phyloP scores from a whole-genome alignment of 139 green algal species.

The Prasinococcaceae sp. region DNA sequence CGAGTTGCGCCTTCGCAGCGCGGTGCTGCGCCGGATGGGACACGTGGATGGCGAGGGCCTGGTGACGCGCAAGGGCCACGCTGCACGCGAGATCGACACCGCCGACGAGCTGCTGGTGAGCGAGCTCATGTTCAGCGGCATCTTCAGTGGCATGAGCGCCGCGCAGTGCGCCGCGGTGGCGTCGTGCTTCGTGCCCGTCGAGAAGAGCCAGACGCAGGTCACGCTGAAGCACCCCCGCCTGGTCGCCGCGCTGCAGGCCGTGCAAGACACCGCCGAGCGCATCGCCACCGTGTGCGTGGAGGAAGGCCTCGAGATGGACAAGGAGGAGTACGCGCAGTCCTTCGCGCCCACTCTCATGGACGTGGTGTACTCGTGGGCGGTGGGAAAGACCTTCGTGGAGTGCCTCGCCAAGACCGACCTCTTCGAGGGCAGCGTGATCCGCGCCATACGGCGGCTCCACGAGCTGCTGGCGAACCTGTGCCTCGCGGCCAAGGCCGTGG shows the following conservation, averaged over 20 bases:
- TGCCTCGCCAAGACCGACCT: constrained; percentile 61
- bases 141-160: constrained; percentile 36
- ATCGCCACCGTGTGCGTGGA: constrained; percentile 40
- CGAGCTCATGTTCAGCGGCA: constrained; percentile 68
- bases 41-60: constrained; percentile 53
- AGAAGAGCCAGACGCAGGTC: constrained; percentile 49
- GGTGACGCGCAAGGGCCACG: constrained; percentile 48
- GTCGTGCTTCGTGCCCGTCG: constrained; percentile 48
- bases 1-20: constrained; percentile 18
- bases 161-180: constrained; percentile 48
- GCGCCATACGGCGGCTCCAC: constrained; percentile 64
- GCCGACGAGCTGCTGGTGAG: constrained; percentile 63
- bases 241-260: constrained; percentile 36
- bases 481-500: constrained; percentile 44
- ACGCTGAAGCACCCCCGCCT: constrained; percentile 24
- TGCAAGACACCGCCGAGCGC: constrained; percentile 48
- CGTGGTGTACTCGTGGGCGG: constrained; percentile 61
- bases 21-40: constrained; percentile 68
- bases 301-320: constrained; percentile 30
- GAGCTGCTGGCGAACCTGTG: constrained; percentile 48
- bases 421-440: constrained; percentile 85
- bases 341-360: constrained; percentile 66
- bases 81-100: constrained; percentile 68
- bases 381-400: constrained; percentile 22
- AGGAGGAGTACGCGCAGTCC: constrained; percentile 53